Conservation (phyloP, 163 green algal species). For the Chlamydomonas reinhardtii region DNA sequence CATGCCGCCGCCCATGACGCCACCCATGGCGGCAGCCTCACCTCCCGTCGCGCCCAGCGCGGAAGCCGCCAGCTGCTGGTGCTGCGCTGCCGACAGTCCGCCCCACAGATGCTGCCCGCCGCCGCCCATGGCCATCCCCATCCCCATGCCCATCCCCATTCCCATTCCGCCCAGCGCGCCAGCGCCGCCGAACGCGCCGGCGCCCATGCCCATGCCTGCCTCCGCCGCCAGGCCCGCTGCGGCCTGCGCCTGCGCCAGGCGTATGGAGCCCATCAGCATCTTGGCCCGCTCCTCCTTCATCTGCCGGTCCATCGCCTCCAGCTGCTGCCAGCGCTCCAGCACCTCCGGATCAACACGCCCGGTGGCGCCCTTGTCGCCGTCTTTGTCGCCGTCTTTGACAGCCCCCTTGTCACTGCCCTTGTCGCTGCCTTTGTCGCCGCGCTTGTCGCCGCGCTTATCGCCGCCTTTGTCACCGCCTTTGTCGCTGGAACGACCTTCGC, state of each 20-base stretch:
- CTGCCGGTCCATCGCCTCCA: constrained; percentile 25
- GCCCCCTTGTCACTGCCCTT: background rate
- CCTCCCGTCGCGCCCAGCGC: no score
- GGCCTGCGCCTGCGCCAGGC: background rate
- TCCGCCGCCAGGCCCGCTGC: background rate
- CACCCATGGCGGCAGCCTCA: background rate
- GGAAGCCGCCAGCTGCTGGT: constrained; percentile 26
- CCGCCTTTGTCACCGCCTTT: no score
- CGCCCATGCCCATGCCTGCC: background rate
- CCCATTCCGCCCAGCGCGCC: background rate
- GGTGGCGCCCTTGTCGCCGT: background rate
- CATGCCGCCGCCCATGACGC: no score
- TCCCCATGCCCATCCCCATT: background rate
- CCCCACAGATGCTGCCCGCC: background rate
- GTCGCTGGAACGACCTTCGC: no score
- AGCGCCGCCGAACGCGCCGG: no score
- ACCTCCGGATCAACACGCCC: background rate
- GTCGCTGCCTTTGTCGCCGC: background rate
- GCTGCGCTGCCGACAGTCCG: constrained; percentile 1
- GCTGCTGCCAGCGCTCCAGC: constrained; percentile 15
- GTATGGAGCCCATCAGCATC: no score
- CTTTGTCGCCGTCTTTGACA: background rate
- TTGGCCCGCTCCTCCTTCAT: constrained; percentile 7
- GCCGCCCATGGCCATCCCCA: background rate
- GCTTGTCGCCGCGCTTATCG: background rate